A percentile compares a stretch with the other conserved stretches of the same genome.
Evolutionary conservation across 306 rosid genomes (phyloP).

Genomic region (Potentilla sterilis): DNA sequence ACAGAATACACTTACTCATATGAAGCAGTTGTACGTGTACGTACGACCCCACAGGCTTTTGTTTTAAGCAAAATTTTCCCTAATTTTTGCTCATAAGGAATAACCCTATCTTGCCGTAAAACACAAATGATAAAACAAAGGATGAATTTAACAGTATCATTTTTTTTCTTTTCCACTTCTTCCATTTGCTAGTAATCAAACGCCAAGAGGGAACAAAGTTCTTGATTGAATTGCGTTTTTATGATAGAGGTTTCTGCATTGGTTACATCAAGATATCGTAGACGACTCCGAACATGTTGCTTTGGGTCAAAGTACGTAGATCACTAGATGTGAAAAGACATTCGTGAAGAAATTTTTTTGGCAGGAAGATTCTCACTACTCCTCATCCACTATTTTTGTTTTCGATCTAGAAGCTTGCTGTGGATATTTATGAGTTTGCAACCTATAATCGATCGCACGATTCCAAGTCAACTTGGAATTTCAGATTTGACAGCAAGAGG

Average conservation of each 20-base stretch:
- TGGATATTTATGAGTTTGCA: background rate
- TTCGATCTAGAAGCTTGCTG: background rate
- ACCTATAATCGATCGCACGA: background rate
- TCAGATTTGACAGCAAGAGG: background rate
- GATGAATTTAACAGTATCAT: too few species aligned
- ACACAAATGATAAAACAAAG: background rate
- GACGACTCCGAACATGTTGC: too few species aligned
- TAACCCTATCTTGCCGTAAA: background rate
- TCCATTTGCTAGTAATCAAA: too few species aligned
- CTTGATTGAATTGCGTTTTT: too few species aligned
- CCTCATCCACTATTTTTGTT: background rate
- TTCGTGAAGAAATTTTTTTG: background rate
- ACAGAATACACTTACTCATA: too few species aligned
- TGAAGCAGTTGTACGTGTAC: background rate
- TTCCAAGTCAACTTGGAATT: background rate
- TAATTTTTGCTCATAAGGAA: constrained; percentile 4
- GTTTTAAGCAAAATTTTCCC: constrained; percentile 33
- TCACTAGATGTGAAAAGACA: too few species aligned
- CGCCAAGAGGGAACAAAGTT: too few species aligned
- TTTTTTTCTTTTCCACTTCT: too few species aligned
- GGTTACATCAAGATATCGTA: too few species aligned
- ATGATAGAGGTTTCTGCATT: too few species aligned
- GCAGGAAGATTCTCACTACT: background rate
- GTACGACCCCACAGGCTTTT: constrained; percentile 21
- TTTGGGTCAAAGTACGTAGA: background rate